Conservation (phyloP, 768 basidiomycete species). For the Rhodotorula graminis region DNA sequence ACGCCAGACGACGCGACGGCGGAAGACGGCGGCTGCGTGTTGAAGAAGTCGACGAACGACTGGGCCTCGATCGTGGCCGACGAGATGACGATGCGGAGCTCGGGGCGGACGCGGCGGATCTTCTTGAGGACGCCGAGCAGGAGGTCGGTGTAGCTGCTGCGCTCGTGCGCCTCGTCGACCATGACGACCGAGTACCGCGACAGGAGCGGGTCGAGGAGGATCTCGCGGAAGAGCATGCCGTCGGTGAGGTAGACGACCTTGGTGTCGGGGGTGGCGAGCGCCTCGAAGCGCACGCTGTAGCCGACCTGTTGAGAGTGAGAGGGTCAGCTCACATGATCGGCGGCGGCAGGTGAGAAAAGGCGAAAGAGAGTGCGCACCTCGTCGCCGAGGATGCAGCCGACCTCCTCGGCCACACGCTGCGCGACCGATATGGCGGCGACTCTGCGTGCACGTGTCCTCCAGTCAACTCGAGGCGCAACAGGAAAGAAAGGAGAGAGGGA, state of each 20-base stretch:
- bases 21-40: conserved; percentile 50
- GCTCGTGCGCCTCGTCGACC: conserved; percentile 98
- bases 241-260: conserved; percentile 95
- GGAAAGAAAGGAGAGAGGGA: neutral
- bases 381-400: conserved; percentile 80
- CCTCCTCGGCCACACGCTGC: conserved; percentile 81
- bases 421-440: conserved; percentile 96
- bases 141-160: conserved; percentile 91
- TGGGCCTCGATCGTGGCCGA: conserved; percentile 94
- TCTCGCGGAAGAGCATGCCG: conserved; percentile 79
- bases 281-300: conserved; percentile 95
- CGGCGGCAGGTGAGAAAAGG: neutral
- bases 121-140: conserved; percentile 89
- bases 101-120: conserved; percentile 83
- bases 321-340: neutral
- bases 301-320: conserved; percentile 62
- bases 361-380: conserved; percentile 56
- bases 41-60: conserved; percentile 84
- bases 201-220: conserved; percentile 82
- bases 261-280: conserved; percentile 79
- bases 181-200: conserved; percentile 93
- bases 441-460: conserved; percentile 49
- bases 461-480: too few species aligned
- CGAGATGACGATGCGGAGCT: conserved; percentile 84
- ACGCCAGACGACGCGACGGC: conserved; percentile 41